Conservation (phyloP, 306 rosid species). For the Sicyos baderoa region DNA sequence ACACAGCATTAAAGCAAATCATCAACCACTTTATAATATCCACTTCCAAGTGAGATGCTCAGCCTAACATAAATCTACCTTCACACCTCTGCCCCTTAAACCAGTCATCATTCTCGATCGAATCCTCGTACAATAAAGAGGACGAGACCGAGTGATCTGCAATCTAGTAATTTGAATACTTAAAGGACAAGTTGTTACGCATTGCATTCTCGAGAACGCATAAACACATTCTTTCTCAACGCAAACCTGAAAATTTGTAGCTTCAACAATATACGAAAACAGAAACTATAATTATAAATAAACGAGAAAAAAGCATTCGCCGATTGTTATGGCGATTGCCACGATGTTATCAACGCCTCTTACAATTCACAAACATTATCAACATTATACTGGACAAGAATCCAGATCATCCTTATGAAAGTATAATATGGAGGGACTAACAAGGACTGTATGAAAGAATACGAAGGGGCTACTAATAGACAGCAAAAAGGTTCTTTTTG, state of each 20-base stretch:
- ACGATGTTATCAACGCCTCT: conserved; percentile 26
- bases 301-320: neutral
- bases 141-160: too few species aligned
- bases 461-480: neutral
- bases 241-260: neutral
- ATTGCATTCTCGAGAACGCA: neutral
- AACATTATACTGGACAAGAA: conserved; percentile 3
- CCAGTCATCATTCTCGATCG: too few species aligned
- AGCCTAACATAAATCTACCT: too few species aligned
- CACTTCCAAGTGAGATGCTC: too few species aligned
- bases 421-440: neutral
- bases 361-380: conserved; percentile 26
- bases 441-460: conserved; percentile 4
- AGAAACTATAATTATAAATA: conserved; percentile 1
- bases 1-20: too few species aligned
- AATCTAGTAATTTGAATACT: too few species aligned
- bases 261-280: neutral
- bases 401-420: neutral
- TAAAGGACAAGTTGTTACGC: too few species aligned
- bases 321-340: neutral
- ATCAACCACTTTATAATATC: too few species aligned
- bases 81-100: too few species aligned
- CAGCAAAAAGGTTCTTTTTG: conserved; percentile 15
- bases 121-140: too few species aligned
- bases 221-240: neutral